Percentiles rank a stretch among this genome's conserved stretches.
Evolutionary conservation across 2,329 filamentous ascomycete genomes (phyloP).

Genomic region (Leptodontidium sp.): DNA sequence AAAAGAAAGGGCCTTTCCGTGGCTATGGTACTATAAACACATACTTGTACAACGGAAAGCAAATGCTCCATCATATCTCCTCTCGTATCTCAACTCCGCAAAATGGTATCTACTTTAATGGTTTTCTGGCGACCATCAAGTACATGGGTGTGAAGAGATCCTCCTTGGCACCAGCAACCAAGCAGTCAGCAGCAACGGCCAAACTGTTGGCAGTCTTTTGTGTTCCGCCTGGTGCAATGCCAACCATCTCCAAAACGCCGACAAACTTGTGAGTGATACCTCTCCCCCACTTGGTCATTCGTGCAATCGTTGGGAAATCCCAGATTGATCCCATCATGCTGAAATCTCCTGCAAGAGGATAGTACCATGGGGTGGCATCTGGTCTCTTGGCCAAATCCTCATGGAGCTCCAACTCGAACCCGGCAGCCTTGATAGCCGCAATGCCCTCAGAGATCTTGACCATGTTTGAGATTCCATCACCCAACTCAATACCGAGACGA

Average conservation of each 20-base stretch:
- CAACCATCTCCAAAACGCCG: constrained; percentile 77
- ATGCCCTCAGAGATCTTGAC: constrained; percentile 86
- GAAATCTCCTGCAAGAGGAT: constrained; percentile 86
- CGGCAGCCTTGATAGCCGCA: constrained; percentile 84
- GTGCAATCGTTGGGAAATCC: constrained; percentile 83
- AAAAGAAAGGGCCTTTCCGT: background rate
- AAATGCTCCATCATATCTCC: background rate
- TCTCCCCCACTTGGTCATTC: constrained; percentile 90
- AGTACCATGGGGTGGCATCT: constrained; percentile 91
- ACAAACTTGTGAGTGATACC: constrained; percentile 79
- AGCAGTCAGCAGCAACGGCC: constrained; percentile 79
- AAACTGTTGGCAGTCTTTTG: constrained; percentile 94
- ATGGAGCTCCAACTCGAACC: constrained; percentile 83
- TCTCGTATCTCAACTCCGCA: background rate
- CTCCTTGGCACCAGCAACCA: constrained; percentile 86
- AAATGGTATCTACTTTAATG: constrained; percentile 47
- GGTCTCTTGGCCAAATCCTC: constrained; percentile 87
- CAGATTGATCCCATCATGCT: constrained; percentile 80
- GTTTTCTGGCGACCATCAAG: constrained; percentile 93
- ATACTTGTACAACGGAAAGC: background rate
- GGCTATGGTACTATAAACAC: constrained; percentile 18
- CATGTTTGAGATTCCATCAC: constrained; percentile 98
- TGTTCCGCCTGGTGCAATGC: constrained; percentile 83
- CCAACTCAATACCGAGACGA: constrained; percentile 94
- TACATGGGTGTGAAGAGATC: constrained; percentile 99